Evolutionary conservation across 306 rosid species (phyloP), one percentile per base, ranked within the genome.

Genomic region (Purshia tridentata): DNA sequence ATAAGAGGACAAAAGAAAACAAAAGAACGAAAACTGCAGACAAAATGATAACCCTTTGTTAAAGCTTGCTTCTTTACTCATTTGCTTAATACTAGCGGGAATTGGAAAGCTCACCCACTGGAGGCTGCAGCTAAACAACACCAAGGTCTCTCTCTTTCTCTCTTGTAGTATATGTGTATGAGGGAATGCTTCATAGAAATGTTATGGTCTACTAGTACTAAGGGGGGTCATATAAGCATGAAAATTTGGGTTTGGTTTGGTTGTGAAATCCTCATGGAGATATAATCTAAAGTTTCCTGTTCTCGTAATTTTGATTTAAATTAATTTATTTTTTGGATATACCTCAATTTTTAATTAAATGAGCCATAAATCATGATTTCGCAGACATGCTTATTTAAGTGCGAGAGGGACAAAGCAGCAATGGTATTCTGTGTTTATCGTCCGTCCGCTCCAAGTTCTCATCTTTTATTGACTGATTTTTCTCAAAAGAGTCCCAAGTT

Each of bases 391-490:
- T 51, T 23, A 62, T 37, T 59, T 78, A 76, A 78, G 66, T 72
- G 55, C 61, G n/a, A 68, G 70, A 62, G 83, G 68, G 51, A 53
- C 22, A 74, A 62, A 68, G 80, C 60, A 23, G 81, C 78, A 71
- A 91, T 91, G 97, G 66, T 78, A 67, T 86, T 83, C 58, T 80
- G 83, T 87, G 86, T 79, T 77, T 73, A 47, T 73, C 61, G 69
- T 77, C 57, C 92, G 58, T 65, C 84, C 40, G 59, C 81, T 45
- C 65, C 88, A 48, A 86, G 74, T 69, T 82, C 83, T 77, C 89
- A 77, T 76, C 78, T 76, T 72, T 62, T 81, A 56, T 73, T 78
- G 20, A 41, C 84, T 35, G 75, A 80, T 52, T 79, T 78, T 60
- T 72, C 88, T 47, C 81, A 41, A 74, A 87, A 84, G 76, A 69